These are phyloP conservation scores for Candida nanaspora DNA, from an alignment of 805 yeast species.

Conservation along the genomic window DNA sequence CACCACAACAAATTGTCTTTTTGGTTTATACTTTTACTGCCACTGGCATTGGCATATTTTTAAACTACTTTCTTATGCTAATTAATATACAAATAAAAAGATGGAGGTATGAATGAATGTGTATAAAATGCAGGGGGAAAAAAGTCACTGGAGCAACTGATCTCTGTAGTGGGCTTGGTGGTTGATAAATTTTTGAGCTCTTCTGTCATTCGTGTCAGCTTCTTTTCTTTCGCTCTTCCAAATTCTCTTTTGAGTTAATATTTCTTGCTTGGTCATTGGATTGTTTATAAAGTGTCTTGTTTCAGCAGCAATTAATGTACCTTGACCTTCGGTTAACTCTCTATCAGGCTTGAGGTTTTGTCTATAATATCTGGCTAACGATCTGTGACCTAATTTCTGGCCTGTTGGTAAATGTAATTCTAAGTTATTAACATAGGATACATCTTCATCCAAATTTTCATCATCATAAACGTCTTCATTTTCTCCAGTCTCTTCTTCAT, in stretches of 20 bases:
- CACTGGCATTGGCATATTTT: no score
- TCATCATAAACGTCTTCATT: constrained; percentile 23
- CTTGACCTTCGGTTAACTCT: constrained; percentile 54
- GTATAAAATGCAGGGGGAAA: neutral
- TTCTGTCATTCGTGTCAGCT: constrained; percentile 43
- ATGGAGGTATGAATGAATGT: no score
- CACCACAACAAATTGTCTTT: no score
- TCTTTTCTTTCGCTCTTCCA: constrained; percentile 51
- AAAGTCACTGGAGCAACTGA: constrained; percentile 42
- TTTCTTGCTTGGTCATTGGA: constrained; percentile 30
- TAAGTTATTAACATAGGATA: constrained; percentile 35
- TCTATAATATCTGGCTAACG: constrained; percentile 62
- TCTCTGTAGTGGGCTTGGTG: constrained; percentile 84
- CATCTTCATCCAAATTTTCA: constrained; percentile 30
- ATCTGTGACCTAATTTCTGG: constrained; percentile 71
- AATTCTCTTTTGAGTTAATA: constrained; percentile 43
- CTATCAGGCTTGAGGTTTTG: constrained; percentile 51
- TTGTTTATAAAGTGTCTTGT: constrained; percentile 45
- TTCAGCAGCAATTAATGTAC: constrained; percentile 73
- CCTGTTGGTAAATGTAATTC: constrained; percentile 77
- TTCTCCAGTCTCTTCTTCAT: constrained; percentile 11
- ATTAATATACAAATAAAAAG: no score
- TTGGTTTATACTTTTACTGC: no score
- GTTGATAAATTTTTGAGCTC: constrained; percentile 65
- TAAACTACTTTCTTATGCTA: no score